These are phyloP conservation scores for Bipolaris gigantea DNA, from an alignment of 2,329 filamentous ascomycete species.

Conservation along the genomic window DNA sequence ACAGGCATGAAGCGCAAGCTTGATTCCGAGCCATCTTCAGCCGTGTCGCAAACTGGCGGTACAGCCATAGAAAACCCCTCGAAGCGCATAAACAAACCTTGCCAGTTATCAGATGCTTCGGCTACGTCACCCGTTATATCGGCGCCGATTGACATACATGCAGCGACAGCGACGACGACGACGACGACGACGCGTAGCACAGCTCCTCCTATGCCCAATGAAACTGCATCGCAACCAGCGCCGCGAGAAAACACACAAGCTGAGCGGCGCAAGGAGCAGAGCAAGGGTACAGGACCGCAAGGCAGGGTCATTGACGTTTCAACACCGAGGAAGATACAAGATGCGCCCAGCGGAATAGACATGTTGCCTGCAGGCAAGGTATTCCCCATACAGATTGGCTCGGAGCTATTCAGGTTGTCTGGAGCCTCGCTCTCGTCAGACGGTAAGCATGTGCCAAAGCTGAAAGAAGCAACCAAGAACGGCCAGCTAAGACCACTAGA, in stretches of 20 bases:
- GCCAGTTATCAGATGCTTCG: constrained; percentile 38
- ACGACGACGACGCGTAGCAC: constrained; percentile 25
- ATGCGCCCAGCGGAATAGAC: constrained; percentile 28
- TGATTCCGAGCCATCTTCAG: constrained; percentile 35
- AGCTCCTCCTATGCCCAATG: constrained; percentile 18
- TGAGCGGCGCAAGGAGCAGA: constrained; percentile 28
- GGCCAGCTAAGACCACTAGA: constrained; percentile 58
- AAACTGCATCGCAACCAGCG: constrained; percentile 15
- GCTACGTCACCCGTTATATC: constrained; percentile 26
- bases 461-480: background rate
- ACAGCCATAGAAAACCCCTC: constrained; percentile 22
- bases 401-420: constrained; percentile 68
- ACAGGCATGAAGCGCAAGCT: constrained; percentile 45
- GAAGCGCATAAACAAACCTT: constrained; percentile 41
- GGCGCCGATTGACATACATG: constrained; percentile 19
- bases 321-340: constrained; percentile 33
- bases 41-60: constrained; percentile 28
- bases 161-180: constrained; percentile 24
- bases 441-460: constrained; percentile 55
- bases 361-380: constrained; percentile 71
- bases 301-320: constrained; percentile 41
- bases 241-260: constrained; percentile 20
- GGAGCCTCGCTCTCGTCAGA: constrained; percentile 72
- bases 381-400: constrained; percentile 71
- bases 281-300: constrained; percentile 40